These are phyloP conservation scores for Podaxis rugospora DNA, from an alignment of 768 basidiomycete species.

Conservation along the genomic window DNA sequence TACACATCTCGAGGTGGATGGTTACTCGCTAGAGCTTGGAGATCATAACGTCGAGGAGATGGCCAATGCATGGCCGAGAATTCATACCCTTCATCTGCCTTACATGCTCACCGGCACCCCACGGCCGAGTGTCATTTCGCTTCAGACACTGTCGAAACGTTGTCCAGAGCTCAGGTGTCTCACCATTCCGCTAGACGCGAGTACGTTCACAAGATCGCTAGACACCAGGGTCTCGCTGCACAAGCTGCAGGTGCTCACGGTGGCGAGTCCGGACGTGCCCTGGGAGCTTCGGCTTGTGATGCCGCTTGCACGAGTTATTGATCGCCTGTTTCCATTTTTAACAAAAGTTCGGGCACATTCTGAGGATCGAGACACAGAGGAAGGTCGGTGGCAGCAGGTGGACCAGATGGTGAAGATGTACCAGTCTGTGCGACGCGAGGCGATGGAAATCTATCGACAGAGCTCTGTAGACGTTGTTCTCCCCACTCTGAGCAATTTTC, in stretches of 20 bases:
- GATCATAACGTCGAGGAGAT: conserved; percentile 21
- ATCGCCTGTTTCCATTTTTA: conserved; percentile 21
- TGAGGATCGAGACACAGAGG: conserved; percentile 12
- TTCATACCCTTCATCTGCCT: conserved; percentile 22
- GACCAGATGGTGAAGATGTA: conserved; percentile 25
- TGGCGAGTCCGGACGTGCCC: conserved; percentile 20
- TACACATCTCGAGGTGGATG: conserved; percentile 22
- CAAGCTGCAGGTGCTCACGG: conserved; percentile 17
- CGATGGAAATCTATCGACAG: conserved; percentile 10
- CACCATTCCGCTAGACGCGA: conserved; percentile 20
- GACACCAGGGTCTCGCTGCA: conserved; percentile 9
- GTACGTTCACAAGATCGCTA: conserved; percentile 13
- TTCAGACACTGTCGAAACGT: conserved; percentile 17
- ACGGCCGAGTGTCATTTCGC: conserved; percentile 19
- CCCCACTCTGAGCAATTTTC: not conserved
- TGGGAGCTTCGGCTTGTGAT: conserved; percentile 22
- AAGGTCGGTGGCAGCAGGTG: conserved; percentile 23
- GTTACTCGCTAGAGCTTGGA: conserved; percentile 22
- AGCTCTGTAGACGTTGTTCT: not conserved
- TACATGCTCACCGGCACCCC: conserved; percentile 14
- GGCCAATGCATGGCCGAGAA: conserved; percentile 24
- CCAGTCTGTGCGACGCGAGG: conserved; percentile 23
- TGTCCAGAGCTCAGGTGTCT: conserved; percentile 19
- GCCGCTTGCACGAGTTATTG: conserved; percentile 23
- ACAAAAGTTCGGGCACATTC: conserved; percentile 15